Evolutionary conservation across 805 yeast species (phyloP), one percentile per base, ranked within the genome.

Genomic region (Cyberlindnera suaveolens): DNA sequence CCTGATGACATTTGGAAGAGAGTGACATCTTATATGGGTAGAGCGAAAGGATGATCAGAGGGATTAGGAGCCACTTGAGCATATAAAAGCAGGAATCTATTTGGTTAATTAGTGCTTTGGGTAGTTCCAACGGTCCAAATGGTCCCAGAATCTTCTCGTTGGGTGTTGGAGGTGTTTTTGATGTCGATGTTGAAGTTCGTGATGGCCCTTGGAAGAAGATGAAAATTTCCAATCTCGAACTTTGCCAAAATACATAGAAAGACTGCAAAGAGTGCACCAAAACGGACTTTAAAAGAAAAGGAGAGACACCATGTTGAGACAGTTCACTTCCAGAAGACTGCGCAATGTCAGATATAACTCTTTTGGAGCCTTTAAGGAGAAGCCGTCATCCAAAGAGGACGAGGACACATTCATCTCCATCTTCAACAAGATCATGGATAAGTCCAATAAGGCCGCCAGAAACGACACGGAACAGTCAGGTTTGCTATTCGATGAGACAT

Each of bases 401-500:
- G 36, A 39, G n/a, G 41, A 39, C 23, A 39, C 36, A 10, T 39
- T 20, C 23, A 26, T 36, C 15, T n/a, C 18, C 10, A n/a, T 39
- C n/a, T 39, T 39, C 31, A 32, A 39, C 16, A 31, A 26, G 36
- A 39, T 39, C 11, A 39, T 39, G 36, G 23, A 31, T 20, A 16
- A 31, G 26, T 20, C 36, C 19, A 14, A 20, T 8, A 23, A 20
- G 29, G 29, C 14, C 11, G n/a, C 31, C 17, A n/a, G 23, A 9
- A 38, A 13, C 31, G 33, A 27, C 8, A 5, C 17, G 9, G 16
- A 18, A 26, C 14, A 9, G 13, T n/a, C 40, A 31, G 30, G 33
- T 7, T 23, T 39, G 15, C 15, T 39, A 31, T 39, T 39, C 27
- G 41, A 39, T n/a, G 26, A 39, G 36, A 39, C 41, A 13, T 39